These are phyloP conservation scores for Tolypocladium tropicale DNA, from an alignment of 2,329 filamentous ascomycete genomes.

Conservation along the genomic window DNA sequence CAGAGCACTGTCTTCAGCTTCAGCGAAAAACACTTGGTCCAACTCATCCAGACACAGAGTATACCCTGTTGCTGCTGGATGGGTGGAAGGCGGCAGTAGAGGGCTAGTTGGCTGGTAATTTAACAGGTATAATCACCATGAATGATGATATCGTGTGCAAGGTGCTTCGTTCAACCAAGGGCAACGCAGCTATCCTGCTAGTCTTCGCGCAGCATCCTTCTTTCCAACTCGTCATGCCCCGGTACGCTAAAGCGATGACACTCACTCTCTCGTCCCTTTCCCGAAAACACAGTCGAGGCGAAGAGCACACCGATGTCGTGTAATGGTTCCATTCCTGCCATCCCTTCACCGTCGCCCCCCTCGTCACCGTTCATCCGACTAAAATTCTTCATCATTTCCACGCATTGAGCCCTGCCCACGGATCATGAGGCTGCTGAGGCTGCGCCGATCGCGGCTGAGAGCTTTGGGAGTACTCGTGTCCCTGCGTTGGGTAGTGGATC, in stretches of 20 bases:
- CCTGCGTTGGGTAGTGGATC: slow-evolving; percentile 38
- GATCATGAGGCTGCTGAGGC: slow-evolving; percentile 32
- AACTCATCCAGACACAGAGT: too few species aligned
- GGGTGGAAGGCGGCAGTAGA: too few species aligned
- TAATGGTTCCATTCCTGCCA: too few species aligned
- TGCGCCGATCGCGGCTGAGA: slow-evolving; percentile 20
- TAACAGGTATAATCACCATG: too few species aligned
- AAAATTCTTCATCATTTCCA: slow-evolving; percentile 33
- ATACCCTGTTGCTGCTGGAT: too few species aligned
- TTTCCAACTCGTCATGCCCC: neutral
- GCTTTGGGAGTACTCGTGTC: slow-evolving; percentile 21
- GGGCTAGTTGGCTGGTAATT: too few species aligned
- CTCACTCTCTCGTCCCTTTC: neutral
- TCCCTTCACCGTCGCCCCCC: neutral
- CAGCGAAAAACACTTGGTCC: too few species aligned
- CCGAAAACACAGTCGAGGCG: neutral
- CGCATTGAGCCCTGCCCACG: slow-evolving; percentile 41
- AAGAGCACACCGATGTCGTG: neutral
- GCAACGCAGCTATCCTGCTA: neutral
- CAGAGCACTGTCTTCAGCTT: too few species aligned
- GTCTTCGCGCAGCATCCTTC: neutral
- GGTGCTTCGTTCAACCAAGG: too few species aligned
- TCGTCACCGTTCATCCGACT: neutral
- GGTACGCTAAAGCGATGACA: neutral
- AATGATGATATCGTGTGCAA: too few species aligned